A percentile compares a stretch with the other conserved stretches of the same genome.
Evolutionary conservation across 352 stramenopile genomes (phyloP).

Genomic region (Pythium scleroteichum): DNA sequence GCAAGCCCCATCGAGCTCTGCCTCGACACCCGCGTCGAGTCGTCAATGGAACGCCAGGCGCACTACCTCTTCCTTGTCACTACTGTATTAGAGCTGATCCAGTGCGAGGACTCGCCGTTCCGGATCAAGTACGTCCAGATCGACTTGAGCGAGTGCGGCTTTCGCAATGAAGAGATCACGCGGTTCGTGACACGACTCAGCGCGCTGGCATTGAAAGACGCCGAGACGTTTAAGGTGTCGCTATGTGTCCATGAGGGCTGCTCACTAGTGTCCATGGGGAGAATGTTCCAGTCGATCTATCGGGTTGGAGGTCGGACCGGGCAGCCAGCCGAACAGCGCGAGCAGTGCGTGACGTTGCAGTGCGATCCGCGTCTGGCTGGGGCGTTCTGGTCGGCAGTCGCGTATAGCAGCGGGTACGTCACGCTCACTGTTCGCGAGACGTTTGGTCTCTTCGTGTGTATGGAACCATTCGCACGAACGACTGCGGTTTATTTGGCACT

Average conservation of each 20-base stretch:
- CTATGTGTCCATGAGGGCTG: no score
- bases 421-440: no score
- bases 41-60: background rate
- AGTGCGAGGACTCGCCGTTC: background rate
- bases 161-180: no score
- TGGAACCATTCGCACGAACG: background rate
- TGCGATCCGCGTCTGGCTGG: background rate
- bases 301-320: background rate
- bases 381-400: constrained; percentile 11
- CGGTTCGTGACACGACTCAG: no score
- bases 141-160: no score
- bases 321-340: no score
- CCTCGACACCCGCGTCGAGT: no score
- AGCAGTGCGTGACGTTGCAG: background rate
- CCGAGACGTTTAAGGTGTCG: no score
- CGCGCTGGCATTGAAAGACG: no score
- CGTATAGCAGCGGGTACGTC: constrained; percentile 10
- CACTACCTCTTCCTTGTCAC: background rate
- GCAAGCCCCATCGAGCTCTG: no score
- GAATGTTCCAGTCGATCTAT: constrained; percentile 6
- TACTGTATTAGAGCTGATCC: background rate
- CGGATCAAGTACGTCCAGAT: background rate
- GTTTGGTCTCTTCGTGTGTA: no score
- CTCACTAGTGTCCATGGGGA: background rate
- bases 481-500: no score